Conservation (phyloP, 371 early-diverging fungal genomes). For the Mortierella sp. region DNA sequence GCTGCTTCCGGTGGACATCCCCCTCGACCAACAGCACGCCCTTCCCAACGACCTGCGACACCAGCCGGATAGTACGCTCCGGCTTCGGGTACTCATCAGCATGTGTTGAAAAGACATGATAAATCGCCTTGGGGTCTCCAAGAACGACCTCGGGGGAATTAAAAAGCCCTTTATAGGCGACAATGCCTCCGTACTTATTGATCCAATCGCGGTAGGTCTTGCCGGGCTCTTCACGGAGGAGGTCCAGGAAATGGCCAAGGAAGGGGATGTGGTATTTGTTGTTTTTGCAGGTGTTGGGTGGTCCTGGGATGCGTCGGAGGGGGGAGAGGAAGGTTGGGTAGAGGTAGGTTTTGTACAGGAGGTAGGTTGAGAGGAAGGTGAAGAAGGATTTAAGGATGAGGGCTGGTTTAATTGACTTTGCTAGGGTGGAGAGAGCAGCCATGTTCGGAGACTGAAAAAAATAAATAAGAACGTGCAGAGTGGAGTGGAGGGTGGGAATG, state of each 20-base stretch:
- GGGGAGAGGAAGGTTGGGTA: constrained; percentile 63
- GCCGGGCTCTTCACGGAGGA: constrained; percentile 65
- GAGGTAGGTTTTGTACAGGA: constrained; percentile 49
- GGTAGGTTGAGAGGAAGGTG: constrained; percentile 16
- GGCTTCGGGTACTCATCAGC: constrained; percentile 68
- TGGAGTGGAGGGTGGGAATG: neutral
- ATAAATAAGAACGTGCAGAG: neutral
- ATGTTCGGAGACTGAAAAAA: neutral
- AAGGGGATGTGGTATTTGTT: constrained; percentile 61
- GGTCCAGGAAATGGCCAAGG: constrained; percentile 66
- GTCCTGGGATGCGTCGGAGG: constrained; percentile 68
- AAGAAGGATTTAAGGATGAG: neutral
- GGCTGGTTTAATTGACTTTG: neutral
- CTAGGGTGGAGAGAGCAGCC: neutral
- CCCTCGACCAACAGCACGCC: constrained; percentile 75
- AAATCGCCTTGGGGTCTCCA: constrained; percentile 66
- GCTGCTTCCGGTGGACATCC: constrained; percentile 70
- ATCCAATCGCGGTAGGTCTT: constrained; percentile 67
- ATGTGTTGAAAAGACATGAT: constrained; percentile 65
- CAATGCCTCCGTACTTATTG: constrained; percentile 67
- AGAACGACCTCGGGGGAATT: constrained; percentile 64
- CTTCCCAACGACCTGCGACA: constrained; percentile 63
- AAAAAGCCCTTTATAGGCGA: constrained; percentile 65
- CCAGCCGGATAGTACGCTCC: constrained; percentile 31
- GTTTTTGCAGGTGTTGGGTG: constrained; percentile 58